Evolutionary conservation across 2,329 filamentous ascomycete genomes (phyloP).

Genomic region (Gnomoniopsis smithogilvyi): DNA sequence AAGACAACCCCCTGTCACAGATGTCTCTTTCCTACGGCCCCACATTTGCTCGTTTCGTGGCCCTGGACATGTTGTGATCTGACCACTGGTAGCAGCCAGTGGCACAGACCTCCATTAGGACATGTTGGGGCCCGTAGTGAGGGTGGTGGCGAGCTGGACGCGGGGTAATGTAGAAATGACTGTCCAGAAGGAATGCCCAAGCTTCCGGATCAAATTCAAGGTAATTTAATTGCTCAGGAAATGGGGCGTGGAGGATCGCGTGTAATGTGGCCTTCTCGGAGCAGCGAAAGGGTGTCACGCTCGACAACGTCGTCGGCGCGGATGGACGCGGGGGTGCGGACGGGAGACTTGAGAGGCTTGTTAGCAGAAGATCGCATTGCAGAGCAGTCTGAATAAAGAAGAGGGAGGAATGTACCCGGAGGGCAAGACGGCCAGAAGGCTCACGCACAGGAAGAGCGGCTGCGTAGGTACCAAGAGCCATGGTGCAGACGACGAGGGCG

Average conservation of each 20-base stretch:
- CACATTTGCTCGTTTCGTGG: neutral
- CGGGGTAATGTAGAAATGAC: neutral
- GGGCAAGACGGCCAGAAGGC: constrained; percentile 10
- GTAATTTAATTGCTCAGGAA: neutral
- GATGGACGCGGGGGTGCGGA: neutral
- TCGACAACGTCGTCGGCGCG: constrained; percentile 14
- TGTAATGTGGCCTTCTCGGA: constrained; percentile 7
- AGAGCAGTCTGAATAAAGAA: neutral
- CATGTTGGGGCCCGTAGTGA: neutral
- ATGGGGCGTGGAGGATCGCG: neutral
- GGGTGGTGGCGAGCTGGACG: neutral
- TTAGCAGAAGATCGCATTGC: neutral
- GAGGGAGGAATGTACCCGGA: constrained; percentile 1
- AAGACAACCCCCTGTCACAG: neutral
- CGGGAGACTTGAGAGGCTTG: neutral
- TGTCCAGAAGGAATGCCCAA: neutral
- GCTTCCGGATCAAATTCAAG: neutral
- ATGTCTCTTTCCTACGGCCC: neutral
- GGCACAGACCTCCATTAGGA: neutral
- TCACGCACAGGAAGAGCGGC: constrained; percentile 10
- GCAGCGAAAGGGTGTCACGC: constrained; percentile 6
- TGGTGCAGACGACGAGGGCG: neutral
- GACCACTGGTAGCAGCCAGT: neutral
- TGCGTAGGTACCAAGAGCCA: constrained; percentile 8
- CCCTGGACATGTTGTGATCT: neutral